phyloP scores from a whole-genome alignment of 2,329 filamentous ascomycete species.

The Clarireedia homoeocarpa region DNA sequence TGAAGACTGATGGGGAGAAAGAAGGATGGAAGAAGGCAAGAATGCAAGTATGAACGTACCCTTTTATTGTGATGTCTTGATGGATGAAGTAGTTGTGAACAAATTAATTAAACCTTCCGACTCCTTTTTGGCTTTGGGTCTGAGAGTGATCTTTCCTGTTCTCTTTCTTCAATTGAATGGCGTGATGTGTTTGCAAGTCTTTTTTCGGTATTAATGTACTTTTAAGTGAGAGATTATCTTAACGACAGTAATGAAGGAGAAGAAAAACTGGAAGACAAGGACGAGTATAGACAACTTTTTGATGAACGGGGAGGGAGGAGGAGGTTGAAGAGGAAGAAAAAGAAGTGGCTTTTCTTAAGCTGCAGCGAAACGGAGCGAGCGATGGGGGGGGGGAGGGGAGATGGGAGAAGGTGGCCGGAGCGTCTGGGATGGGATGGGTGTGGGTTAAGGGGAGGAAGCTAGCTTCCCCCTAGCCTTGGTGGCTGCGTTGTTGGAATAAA shows the following conservation, averaged over 20 bases:
- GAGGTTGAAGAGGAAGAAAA: neutral
- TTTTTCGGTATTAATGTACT: constrained; percentile 2
- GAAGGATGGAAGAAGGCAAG: neutral
- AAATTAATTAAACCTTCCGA: neutral
- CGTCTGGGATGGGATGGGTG: neutral
- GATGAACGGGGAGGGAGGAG: too few relatives aligned
- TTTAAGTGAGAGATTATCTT: neutral
- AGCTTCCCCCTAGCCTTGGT: neutral
- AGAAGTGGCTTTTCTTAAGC: constrained; percentile 4
- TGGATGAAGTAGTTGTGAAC: neutral
- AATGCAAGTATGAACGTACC: neutral
- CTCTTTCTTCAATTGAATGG: neutral
- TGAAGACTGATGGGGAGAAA: neutral
- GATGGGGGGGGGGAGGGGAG: neutral
- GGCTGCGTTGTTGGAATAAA: neutral
- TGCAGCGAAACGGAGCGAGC: neutral
- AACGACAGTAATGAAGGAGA: constrained; percentile 9
- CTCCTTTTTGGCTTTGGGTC: neutral
- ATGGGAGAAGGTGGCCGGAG: neutral
- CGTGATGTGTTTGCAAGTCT: neutral
- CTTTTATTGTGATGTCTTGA: neutral
- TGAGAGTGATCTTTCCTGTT: neutral
- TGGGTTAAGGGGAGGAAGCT: neutral
- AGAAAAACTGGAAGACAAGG: neutral
- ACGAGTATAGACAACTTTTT: neutral